Evolutionary conservation across 345 rosid genomes (phyloP), one percentile per base, ranked within the genome.

Genomic region (Rhodamnia argentea): DNA sequence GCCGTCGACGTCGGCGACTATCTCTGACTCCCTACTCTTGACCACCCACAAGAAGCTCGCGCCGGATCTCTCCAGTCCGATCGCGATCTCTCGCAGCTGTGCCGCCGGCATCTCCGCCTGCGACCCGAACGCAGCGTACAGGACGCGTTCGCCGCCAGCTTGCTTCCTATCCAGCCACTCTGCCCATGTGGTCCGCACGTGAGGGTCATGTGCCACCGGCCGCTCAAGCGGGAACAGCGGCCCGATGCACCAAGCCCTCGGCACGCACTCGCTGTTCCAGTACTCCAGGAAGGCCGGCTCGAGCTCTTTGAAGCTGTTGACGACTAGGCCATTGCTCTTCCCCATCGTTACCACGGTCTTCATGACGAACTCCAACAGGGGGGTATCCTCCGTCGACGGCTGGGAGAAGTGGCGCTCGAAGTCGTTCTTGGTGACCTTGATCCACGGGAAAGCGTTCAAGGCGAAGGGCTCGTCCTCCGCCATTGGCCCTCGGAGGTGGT

Each of bases 61-160:
- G 85, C 88, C 87, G 0, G 98, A 95, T 57, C 92, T 91, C 84
- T 93, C 94, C 84, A 96, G 85, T 53, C 95, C 99, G 7, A 10
- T 81, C 6, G 93, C 91, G 64, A 94, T 87, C 85, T 96, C 95
- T 56, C 82, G 87, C 42, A 95, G 87, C 56, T 95, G 96, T 15
- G 88, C 89, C 4, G 84, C 24, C 22, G 95, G 89, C 29, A 94
- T 88, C 85, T 94, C 96, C 4, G 94, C 92, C 44, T 96, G 98
- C 7, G 99, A 88, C 81, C 99, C 99, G 83, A 95, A 95, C 2
- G 98, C 98, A 2, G 92, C 96, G 86, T 94, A 96, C 40, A 96
- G 84, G 58, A 95, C 96, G 5, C 95, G 74, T 32, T 88, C 83
- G 11, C 92, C 94, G 37, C 90, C 87, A 10, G 89, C 92, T 42